A percentile compares a stretch with the other conserved stretches of the same genome.
Evolutionary conservation across 1,284 basidiomycete species (phyloP).

Genomic region (Leccinum huronense): DNA sequence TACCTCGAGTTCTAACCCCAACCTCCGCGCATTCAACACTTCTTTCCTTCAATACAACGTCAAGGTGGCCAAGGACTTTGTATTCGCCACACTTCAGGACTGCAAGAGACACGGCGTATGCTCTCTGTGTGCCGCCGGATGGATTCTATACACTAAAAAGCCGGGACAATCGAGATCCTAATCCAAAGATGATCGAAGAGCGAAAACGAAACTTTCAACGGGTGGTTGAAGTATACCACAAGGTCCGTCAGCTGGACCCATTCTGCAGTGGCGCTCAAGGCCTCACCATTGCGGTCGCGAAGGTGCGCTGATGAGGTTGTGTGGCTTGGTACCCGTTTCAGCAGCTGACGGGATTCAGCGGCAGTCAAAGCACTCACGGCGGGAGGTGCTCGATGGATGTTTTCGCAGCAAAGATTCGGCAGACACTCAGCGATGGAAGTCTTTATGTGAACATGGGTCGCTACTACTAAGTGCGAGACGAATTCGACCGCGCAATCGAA

Average conservation of each 20-base stretch:
- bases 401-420: conserved; percentile 79
- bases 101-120: conserved; percentile 84
- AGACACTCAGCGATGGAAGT: conserved; percentile 80
- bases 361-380: conserved; percentile 60
- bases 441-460: conserved; percentile 95
- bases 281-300: conserved; percentile 87
- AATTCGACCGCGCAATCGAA: conserved; percentile 92
- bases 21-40: conserved; percentile 83
- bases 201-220: conserved; percentile 75
- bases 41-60: conserved; percentile 79
- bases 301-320: conserved; percentile 71
- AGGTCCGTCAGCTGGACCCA: conserved; percentile 79
- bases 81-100: conserved; percentile 80
- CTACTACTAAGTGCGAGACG: conserved; percentile 77
- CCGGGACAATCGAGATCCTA: conserved; percentile 68
- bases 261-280: conserved; percentile 92
- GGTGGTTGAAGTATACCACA: conserved; percentile 89
- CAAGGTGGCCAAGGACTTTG: conserved; percentile 82
- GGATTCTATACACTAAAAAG: conserved; percentile 80
- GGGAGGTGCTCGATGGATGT: conserved; percentile 76
- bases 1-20: conserved; percentile 69
- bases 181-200: conserved; percentile 64
- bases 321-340: conserved; percentile 48
- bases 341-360: conserved; percentile 63
- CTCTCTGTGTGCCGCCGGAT: conserved; percentile 84